phyloP scores from a whole-genome alignment of 176 grass and related monocot genomes.

The Eleusine indica region DNA sequence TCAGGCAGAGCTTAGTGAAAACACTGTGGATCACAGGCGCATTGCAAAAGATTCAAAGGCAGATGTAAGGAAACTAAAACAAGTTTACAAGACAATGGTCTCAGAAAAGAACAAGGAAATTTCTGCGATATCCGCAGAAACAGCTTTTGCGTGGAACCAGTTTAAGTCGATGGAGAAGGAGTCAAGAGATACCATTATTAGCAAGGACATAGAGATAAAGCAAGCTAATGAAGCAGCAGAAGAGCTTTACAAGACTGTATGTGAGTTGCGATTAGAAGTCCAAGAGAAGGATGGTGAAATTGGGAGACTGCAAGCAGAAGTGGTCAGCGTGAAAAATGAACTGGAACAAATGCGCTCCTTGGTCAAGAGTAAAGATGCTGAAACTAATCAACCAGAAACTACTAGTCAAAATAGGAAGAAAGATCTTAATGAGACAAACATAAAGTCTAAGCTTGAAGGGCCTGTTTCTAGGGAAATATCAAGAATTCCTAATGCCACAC shows the following conservation, averaged over 20 bases:
- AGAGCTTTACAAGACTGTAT: slow-evolving; percentile 41
- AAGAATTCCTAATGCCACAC: slow-evolving; percentile 15
- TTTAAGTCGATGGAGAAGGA: slow-evolving; percentile 63
- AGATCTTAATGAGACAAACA: slow-evolving; percentile 1
- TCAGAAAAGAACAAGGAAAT: slow-evolving; percentile 55
- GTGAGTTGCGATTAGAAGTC: slow-evolving; percentile 25
- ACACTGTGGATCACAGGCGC: neutral
- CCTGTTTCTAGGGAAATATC: slow-evolving; percentile 4
- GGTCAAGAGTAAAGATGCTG: slow-evolving; percentile 42
- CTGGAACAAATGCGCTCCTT: slow-evolving; percentile 36
- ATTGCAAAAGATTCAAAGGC: slow-evolving; percentile 25
- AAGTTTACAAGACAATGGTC: slow-evolving; percentile 47
- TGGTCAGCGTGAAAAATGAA: slow-evolving; percentile 35
- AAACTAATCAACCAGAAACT: slow-evolving; percentile 8
- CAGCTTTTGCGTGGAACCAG: slow-evolving; percentile 67
- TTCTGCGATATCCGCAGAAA: slow-evolving; percentile 48
- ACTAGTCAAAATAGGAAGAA: slow-evolving; percentile 31
- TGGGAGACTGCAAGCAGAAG: slow-evolving; percentile 37
- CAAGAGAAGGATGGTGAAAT: slow-evolving; percentile 52
- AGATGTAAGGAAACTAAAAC: slow-evolving; percentile 53
- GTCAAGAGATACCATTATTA: slow-evolving; percentile 29
- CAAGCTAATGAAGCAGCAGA: slow-evolving; percentile 55
- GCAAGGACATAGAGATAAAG: slow-evolving; percentile 41
- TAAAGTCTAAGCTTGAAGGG: slow-evolving; percentile 44
- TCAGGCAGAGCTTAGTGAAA: slow-evolving; percentile 21